A percentile compares a stretch with the other conserved stretches of the same genome.
Evolutionary conservation across 306 rosid genomes (phyloP).

Genomic region (Oxytropis ochrocephala): DNA sequence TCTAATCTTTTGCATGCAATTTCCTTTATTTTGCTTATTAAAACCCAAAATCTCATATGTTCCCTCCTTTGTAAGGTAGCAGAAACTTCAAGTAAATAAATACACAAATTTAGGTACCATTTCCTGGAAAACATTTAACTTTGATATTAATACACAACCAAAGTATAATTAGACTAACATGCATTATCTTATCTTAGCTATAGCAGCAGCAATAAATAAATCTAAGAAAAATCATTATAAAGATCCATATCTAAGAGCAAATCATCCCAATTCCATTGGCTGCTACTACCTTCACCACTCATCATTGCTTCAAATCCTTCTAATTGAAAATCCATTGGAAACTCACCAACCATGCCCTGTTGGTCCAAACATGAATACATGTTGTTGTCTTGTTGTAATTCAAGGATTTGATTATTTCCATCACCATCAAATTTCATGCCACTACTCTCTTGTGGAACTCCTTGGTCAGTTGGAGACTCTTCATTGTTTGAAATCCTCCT

Average conservation of each 20-base stretch:
- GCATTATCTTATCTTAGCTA: neutral
- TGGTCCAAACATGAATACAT: conserved; percentile 25
- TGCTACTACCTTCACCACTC: conserved; percentile 20
- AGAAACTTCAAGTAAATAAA: neutral
- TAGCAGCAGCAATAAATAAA: neutral
- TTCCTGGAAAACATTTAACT: conserved; percentile 1
- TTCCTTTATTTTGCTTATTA: too few relatives aligned
- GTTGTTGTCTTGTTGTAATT: conserved; percentile 19
- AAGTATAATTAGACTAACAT: neutral
- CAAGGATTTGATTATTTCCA: conserved; percentile 16
- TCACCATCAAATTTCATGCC: conserved; percentile 13
- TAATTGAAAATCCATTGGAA: conserved; percentile 33
- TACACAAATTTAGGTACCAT: neutral
- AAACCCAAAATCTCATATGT: too few relatives aligned
- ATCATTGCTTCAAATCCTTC: conserved; percentile 22
- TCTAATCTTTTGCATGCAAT: too few relatives aligned
- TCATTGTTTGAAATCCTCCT: neutral
- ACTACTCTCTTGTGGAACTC: conserved; percentile 20
- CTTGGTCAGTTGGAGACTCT: conserved; percentile 14
- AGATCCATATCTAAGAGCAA: conserved; percentile 41
- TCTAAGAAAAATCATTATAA: conserved; percentile 29
- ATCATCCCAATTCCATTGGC: conserved; percentile 53
- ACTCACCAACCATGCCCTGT: conserved; percentile 14
- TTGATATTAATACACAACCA: conserved; percentile 16
- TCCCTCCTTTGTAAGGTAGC: too few relatives aligned